Evolutionary conservation across 1,284 basidiomycete genomes (phyloP).

Genomic region (Apiotrichum veenhuisii): DNA sequence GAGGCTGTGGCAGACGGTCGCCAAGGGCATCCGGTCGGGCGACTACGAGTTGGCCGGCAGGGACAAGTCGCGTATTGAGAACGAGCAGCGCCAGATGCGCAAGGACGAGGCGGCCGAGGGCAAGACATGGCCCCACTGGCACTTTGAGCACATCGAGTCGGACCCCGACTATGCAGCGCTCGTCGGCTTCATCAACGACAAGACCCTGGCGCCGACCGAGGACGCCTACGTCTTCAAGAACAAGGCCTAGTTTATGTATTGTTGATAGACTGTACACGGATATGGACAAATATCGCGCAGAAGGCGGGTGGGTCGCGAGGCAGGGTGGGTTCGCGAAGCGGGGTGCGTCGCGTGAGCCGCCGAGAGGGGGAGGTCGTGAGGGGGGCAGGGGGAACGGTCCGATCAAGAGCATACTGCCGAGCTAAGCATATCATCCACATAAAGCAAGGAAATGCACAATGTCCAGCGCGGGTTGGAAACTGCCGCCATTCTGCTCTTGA

Average conservation of each 20-base stretch:
- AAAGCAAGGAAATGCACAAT: too few relatives aligned
- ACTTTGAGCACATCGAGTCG: constrained; percentile 65
- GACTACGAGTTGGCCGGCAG: constrained; percentile 86
- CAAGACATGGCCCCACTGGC: constrained; percentile 69
- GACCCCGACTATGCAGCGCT: constrained; percentile 66
- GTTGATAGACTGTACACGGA: background rate
- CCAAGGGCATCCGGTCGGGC: constrained; percentile 83
- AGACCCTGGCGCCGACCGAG: constrained; percentile 47
- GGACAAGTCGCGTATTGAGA: constrained; percentile 93
- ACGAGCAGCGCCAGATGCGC: constrained; percentile 84
- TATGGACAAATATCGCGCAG: background rate
- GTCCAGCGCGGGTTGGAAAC: too few relatives aligned
- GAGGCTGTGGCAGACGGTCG: constrained; percentile 78
- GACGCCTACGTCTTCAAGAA: constrained; percentile 46
- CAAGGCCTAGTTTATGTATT: background rate
- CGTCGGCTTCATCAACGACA: constrained; percentile 41
- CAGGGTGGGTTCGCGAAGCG: too few relatives aligned
- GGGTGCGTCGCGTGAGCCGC: too few relatives aligned
- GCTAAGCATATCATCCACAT: too few relatives aligned
- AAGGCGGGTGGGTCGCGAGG: too few relatives aligned
- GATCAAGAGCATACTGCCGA: too few relatives aligned
- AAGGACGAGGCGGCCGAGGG: constrained; percentile 74
- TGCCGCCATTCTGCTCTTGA: too few relatives aligned
- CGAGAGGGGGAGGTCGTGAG: too few relatives aligned
- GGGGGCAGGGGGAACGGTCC: too few relatives aligned